Evolutionary conservation across 2,329 filamentous ascomycete genomes (phyloP), one percentile per base, ranked within the genome.

Genomic region (Penicillium sp.): DNA sequence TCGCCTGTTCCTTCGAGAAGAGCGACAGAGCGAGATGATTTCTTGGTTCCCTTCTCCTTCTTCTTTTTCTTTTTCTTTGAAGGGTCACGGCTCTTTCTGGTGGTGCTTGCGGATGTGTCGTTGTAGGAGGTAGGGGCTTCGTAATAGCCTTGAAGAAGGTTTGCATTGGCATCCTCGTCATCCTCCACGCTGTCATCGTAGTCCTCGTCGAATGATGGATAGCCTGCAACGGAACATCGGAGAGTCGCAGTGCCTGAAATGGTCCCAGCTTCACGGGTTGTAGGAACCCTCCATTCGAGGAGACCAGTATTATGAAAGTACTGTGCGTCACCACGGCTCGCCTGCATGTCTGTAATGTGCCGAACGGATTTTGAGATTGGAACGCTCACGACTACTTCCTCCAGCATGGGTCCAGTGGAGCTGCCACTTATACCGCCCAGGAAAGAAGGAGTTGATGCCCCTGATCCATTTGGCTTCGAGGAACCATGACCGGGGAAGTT

Each of bases 241-340:
- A 97, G 75, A 1, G 82, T 86, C 46, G 89, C 89, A 46, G 81
- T 83, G 1, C 84, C 80, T 13, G 80, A 78, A 1, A 87, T 79
- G 1, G 80, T 78, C 0, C 81, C 79, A 2, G 90, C 78, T 49
- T 95, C 90, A 70, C 89, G 53, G 38, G 45, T 91, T 23, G 82
- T 80, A 1, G 84, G 82, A 35, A 97, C 82, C 49, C 84, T 81
- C 92, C 92, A 97, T 68, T 95, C 88, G 7, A 96, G 76, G 1
- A 80, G 69, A 41, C 80, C 79, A 44, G 88, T 89, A 2, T 83
- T 83, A 0, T 87, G 83, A 46, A 82, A 87, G 72, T 90, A 96
- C 49, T 81, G 83, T 2, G 89, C 90, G 58, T 97, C 92, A 31
- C 91, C 92, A 56, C 83, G 84, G 58, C 83, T 88, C 2, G 90